These are phyloP conservation scores for Galerina marginata DNA, from an alignment of 768 basidiomycete species.

Conservation along the genomic window DNA sequence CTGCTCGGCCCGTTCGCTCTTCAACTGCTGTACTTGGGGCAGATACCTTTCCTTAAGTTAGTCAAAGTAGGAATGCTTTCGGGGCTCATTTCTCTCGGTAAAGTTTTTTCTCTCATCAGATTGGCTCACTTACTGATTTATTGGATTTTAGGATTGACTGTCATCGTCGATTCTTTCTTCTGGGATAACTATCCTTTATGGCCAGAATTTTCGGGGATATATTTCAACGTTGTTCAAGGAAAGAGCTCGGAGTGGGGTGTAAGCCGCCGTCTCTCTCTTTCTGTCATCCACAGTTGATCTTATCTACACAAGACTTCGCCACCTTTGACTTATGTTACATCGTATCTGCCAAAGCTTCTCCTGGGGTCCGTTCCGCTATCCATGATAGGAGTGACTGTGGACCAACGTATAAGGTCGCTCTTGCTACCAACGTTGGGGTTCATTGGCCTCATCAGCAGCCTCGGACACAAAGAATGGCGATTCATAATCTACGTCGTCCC, in stretches of 20 bases:
- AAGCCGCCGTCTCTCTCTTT: constrained; percentile 33
- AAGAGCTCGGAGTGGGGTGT: constrained; percentile 95
- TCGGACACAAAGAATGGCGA: constrained; percentile 98
- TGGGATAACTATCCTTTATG: constrained; percentile 78
- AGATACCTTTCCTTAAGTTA: constrained; percentile 48
- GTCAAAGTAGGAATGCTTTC: constrained; percentile 56
- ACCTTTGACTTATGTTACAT: constrained; percentile 63
- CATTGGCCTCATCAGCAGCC: constrained; percentile 66
- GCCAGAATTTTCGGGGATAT: constrained; percentile 83
- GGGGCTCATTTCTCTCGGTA: constrained; percentile 59
- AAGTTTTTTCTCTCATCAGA: constrained; percentile 13
- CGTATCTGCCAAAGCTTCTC: constrained; percentile 79
- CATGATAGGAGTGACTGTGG: constrained; percentile 52
- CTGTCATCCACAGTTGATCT: not conserved
- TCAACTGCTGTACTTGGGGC: constrained; percentile 51
- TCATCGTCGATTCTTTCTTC: constrained; percentile 82
- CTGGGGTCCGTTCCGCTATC: constrained; percentile 68
- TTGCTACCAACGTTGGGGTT: constrained; percentile 59
- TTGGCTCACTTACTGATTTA: no score
- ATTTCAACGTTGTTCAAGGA: constrained; percentile 88
- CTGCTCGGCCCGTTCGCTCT: constrained; percentile 67
- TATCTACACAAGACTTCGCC: constrained; percentile 62
- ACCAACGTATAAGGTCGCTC: constrained; percentile 55
- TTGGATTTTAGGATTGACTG: constrained; percentile 41
- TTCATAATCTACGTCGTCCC: constrained; percentile 92